Conservation (phyloP, 169 alveolate species). For the Plasmodium sp. region DNA sequence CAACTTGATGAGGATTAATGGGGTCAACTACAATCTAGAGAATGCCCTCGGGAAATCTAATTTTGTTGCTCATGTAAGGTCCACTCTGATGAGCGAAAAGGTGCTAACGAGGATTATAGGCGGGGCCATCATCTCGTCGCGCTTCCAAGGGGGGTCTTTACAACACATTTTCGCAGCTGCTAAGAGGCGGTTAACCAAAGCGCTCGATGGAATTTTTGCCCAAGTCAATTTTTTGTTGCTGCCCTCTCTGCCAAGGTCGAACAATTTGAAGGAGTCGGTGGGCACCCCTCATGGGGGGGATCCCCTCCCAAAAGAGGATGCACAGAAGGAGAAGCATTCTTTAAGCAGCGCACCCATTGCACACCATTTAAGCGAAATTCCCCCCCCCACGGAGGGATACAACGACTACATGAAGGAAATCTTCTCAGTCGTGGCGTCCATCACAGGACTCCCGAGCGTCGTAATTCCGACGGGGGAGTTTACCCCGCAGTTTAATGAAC, state of each 20-base stretch:
- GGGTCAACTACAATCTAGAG: constrained; percentile 36
- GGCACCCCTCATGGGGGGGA: not conserved
- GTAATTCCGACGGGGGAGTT: constrained; percentile 59
- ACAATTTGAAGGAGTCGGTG: constrained; percentile 10
- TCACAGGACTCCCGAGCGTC: constrained; percentile 41
- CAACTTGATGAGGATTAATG: constrained; percentile 43
- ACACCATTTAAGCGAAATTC: no score
- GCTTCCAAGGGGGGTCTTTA: constrained; percentile 4
- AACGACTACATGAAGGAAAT: constrained; percentile 62
- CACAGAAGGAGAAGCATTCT: not conserved
- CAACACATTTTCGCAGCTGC: not conserved
- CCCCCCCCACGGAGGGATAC: not conserved
- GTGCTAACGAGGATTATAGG: constrained; percentile 50
- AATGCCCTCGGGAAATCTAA: not conserved
- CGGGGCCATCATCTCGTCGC: constrained; percentile 38
- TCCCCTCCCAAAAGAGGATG: not conserved
- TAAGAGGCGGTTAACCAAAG: not conserved
- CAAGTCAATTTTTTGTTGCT: constrained; percentile 21
- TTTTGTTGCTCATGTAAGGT: constrained; percentile 14
- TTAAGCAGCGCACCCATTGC: not conserved
- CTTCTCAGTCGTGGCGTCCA: constrained; percentile 35
- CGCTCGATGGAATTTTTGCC: not conserved
- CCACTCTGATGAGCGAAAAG: constrained; percentile 27
- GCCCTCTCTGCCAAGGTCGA: constrained; percentile 51
- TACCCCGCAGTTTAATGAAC: constrained; percentile 40